phyloP scores from a whole-genome alignment of 805 yeast species.

The Metschnikowia cerradonensis region DNA sequence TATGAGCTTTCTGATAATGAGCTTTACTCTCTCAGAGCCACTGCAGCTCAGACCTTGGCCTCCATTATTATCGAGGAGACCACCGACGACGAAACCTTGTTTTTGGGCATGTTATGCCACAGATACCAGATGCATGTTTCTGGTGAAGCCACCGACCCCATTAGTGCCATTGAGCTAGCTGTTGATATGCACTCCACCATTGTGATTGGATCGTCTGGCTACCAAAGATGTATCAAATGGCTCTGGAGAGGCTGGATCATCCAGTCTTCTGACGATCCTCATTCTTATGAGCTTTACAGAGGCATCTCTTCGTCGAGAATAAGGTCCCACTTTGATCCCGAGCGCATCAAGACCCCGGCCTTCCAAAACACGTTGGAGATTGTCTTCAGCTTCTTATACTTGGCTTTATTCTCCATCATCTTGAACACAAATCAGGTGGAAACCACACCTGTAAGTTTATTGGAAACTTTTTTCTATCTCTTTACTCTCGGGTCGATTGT shows the following conservation, averaged over 20 bases:
- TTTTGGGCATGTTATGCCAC: conserved; percentile 73
- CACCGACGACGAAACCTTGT: conserved; percentile 55
- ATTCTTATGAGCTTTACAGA: conserved; percentile 60
- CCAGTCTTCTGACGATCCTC: conserved; percentile 67
- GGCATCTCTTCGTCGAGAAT: conserved; percentile 54
- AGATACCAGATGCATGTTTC: conserved; percentile 64
- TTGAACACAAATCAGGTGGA: conserved; percentile 53
- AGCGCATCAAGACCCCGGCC: conserved; percentile 76
- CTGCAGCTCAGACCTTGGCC: conserved; percentile 73
- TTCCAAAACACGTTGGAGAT: conserved; percentile 78
- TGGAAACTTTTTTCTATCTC: conserved; percentile 56
- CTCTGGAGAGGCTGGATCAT: conserved; percentile 92
- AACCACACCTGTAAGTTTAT: conserved; percentile 29
- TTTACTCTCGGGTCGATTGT: conserved; percentile 63
- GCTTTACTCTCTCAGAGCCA: conserved; percentile 54
- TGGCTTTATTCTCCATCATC: conserved; percentile 57
- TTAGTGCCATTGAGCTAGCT: conserved; percentile 79
- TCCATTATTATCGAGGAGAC: conserved; percentile 63
- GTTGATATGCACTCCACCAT: conserved; percentile 78
- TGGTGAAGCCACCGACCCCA: conserved; percentile 58
- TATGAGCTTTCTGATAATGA: conserved; percentile 66
- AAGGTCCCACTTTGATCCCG: conserved; percentile 69
- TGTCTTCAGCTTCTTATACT: conserved; percentile 57
- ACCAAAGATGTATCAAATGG: conserved; percentile 84
- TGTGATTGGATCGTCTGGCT: conserved; percentile 76